Base-by-base conservation (phyloP, 306 rosid genomes). In the Corylus americana region DNA sequence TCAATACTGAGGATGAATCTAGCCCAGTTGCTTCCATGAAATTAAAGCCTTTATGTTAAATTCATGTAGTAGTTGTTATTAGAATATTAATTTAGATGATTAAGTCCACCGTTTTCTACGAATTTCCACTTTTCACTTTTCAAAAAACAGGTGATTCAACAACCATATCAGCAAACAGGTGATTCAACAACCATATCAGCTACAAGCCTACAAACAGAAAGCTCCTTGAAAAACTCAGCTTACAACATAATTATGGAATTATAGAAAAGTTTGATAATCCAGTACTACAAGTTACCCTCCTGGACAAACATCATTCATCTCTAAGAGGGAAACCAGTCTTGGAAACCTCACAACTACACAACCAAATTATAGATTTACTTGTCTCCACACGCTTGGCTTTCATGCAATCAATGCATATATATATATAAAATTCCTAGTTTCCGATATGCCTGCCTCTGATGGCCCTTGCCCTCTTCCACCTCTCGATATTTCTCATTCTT, bases 301-400 rank as follows among this genome's bases (percentile, higher is more conserved):
- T 86, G 91, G 93, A 87, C 78, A 88, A 75, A 75, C 55, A 79
- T 78, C 4, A 48, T 71, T 83, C 90, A 81, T 89, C 94, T 83
- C 90, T n/a, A 89, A 73, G 89, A 92, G 87, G 81, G 89, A 85
- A 81, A 80, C 85, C 64, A 39, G 66, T 74, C 37, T n/a, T 14
- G 9, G 29, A 64, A 73, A 76, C 17, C 85, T 55, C 74, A 39
- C 42, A 42, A n/a, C 54, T 13, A 53, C 80, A 62, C 14, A 37
- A 37, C 29, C 11, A 78, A 70, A 70, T 39, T 39, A 39, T 11
- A 25, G 62, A 54, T 44, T 39, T 27, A 55, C 57, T 31, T 3
- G 29, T 67, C 45, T 42, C 27, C 72, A 18, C 72, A 42, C 0
- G 1, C 27, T 67, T 48, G 0, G 22, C 11, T 54, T 25, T 39